Evolutionary conservation across 2,329 filamentous ascomycete species (phyloP).

Genomic region (Neonectria faginata): DNA sequence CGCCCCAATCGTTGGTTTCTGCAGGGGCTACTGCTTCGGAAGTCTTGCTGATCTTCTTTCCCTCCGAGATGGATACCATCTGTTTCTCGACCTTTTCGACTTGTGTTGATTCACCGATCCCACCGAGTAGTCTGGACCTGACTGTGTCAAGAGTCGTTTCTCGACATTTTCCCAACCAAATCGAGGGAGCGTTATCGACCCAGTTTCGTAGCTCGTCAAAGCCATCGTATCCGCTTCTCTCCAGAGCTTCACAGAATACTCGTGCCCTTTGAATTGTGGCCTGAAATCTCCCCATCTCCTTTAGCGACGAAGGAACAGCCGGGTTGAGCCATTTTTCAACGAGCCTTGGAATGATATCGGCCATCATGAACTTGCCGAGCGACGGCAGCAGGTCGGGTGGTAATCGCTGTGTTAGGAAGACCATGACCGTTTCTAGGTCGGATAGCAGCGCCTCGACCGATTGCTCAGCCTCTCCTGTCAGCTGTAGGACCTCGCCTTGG

Average conservation of each 20-base stretch:
- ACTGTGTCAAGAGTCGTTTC: constrained; percentile 83
- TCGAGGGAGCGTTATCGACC: constrained; percentile 81
- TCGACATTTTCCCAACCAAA: constrained; percentile 88
- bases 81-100: constrained; percentile 90
- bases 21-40: constrained; percentile 60
- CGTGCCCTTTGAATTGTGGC: constrained; percentile 72
- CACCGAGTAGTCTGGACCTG: constrained; percentile 74
- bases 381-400: constrained; percentile 67
- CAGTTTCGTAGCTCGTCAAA: constrained; percentile 78
- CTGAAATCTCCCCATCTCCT: constrained; percentile 79
- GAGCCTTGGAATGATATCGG: constrained; percentile 74
- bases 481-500: constrained; percentile 56
- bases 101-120: constrained; percentile 73
- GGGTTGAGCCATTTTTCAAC: constrained; percentile 80
- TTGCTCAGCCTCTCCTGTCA: constrained; percentile 57
- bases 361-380: constrained; percentile 78
- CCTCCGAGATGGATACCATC: constrained; percentile 75
- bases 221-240: constrained; percentile 71
- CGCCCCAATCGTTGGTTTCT: constrained; percentile 73
- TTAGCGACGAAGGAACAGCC: constrained; percentile 79
- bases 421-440: constrained; percentile 65
- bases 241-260: constrained; percentile 73
- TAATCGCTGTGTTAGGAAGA: constrained; percentile 64
- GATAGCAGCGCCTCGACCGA: constrained; percentile 63
- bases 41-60: constrained; percentile 69